A percentile compares a stretch with the other conserved stretches of the same genome.
phyloP scores from a whole-genome alignment of 2,329 filamentous ascomycete genomes.

The Colletotrichum orbiculare region DNA sequence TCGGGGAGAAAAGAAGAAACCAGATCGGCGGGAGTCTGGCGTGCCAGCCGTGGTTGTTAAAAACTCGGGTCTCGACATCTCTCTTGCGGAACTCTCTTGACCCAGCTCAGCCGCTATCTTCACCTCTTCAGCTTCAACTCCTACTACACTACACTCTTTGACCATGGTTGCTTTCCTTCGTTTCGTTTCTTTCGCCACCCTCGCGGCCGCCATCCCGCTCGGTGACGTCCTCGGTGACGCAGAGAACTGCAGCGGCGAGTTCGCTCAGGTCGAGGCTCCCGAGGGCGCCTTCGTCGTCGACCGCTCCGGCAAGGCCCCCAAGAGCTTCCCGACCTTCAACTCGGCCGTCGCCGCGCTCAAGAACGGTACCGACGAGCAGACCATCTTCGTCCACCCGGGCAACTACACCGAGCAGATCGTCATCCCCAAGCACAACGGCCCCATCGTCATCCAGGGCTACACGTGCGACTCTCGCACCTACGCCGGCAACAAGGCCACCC shows the following conservation, averaged over 20 bases:
- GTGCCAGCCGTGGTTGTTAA: constrained; percentile 4
- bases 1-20: not conserved
- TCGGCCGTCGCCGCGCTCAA: constrained; percentile 36
- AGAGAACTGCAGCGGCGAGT: constrained; percentile 16
- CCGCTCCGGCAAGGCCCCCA: constrained; percentile 14
- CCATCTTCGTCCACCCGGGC: constrained; percentile 67
- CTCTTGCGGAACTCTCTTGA: not conserved
- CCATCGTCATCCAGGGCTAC: constrained; percentile 65
- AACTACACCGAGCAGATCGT: constrained; percentile 56
- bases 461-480: constrained; percentile 59
- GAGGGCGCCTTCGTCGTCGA: constrained; percentile 18
- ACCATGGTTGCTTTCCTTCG: constrained; percentile 20
- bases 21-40: not conserved
- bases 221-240: not conserved
- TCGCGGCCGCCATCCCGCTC: constrained; percentile 3
- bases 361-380: constrained; percentile 41
- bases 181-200: not conserved
- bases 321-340: constrained; percentile 27
- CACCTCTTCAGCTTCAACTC: not conserved
- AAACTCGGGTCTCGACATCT: not conserved
- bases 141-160: constrained; percentile 7
- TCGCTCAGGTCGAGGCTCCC: constrained; percentile 18
- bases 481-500: constrained; percentile 60
- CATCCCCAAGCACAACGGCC: constrained; percentile 19
- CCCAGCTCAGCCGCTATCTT: not conserved